phyloP scores from a whole-genome alignment of 176 grass and related monocot genomes.

The Ananas comosus region DNA sequence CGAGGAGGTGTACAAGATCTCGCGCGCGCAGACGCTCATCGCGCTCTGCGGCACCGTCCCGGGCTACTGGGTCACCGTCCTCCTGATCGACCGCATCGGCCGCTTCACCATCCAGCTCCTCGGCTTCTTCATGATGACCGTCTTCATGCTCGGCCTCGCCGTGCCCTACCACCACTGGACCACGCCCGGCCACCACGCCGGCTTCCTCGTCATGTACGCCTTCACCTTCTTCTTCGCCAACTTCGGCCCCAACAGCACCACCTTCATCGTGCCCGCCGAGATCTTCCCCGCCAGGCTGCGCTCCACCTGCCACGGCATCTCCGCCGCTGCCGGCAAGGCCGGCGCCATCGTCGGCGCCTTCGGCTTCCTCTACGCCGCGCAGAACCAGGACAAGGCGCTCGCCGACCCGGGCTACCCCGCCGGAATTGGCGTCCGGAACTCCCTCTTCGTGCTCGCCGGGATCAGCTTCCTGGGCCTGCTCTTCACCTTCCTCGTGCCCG shows the following conservation, averaged over 20 bases:
- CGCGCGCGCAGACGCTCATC: conserved; percentile 43
- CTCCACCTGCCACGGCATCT: conserved; percentile 74
- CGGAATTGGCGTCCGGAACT: conserved; percentile 35
- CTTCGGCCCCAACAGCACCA: conserved; percentile 36
- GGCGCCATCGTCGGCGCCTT: conserved; percentile 48
- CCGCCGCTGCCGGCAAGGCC: conserved; percentile 39
- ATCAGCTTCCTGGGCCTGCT: conserved; percentile 27
- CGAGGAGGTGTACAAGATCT: conserved; percentile 45
- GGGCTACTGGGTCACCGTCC: conserved; percentile 77
- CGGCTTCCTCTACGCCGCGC: conserved; percentile 54
- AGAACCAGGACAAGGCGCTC: conserved; percentile 25
- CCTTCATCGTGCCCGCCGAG: conserved; percentile 34
- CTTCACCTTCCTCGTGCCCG: conserved; percentile 44
- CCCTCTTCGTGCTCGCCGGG: conserved; percentile 34
- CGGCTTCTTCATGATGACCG: conserved; percentile 58
- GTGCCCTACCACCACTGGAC: conserved; percentile 67
- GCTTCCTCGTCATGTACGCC: conserved; percentile 55
- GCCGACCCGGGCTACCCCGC: conserved; percentile 30
- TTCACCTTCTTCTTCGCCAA: conserved; percentile 49
- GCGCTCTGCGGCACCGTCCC: conserved; percentile 67
- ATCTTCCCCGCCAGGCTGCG: conserved; percentile 30
- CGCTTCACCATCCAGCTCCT: conserved; percentile 49
- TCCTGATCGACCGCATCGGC: conserved; percentile 47
- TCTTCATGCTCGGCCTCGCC: conserved; percentile 61
- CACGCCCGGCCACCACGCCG: conserved; percentile 32